phyloP scores from a whole-genome alignment of 805 yeast genomes.

The Debaryomyces hansenii region DNA sequence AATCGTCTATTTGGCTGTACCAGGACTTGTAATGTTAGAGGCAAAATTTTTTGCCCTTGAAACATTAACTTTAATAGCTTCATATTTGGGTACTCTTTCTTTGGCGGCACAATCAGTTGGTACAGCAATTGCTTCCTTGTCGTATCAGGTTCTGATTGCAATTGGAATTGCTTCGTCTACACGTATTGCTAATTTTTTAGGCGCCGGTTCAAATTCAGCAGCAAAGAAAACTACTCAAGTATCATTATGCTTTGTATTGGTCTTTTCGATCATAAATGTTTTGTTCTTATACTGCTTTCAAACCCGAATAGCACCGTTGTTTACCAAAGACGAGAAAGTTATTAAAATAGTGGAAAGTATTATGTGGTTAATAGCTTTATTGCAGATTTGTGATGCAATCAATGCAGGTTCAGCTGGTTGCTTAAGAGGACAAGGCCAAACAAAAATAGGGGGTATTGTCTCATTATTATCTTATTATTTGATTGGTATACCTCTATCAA shows the following conservation, averaged over 20 bases:
- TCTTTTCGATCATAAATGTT: conserved; percentile 33
- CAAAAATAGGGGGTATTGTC: conserved; percentile 60
- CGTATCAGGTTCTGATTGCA: conserved; percentile 59
- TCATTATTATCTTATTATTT: conserved; percentile 59
- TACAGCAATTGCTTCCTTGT: conserved; percentile 50
- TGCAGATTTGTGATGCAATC: conserved; percentile 69
- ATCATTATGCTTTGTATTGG: conserved; percentile 36
- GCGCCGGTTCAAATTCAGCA: conserved; percentile 40
- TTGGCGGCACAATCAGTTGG: conserved; percentile 52
- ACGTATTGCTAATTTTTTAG: conserved; percentile 56
- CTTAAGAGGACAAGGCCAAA: conserved; percentile 78
- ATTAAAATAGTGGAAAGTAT: conserved; percentile 49
- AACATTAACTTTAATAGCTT: conserved; percentile 53
- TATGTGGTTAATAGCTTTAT: conserved; percentile 62
- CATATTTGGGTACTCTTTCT: conserved; percentile 52
- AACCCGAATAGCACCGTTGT: conserved; percentile 39
- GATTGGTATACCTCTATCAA: conserved; percentile 62
- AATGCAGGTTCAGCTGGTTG: conserved; percentile 78
- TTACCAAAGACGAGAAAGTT: conserved; percentile 62
- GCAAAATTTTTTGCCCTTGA: conserved; percentile 63
- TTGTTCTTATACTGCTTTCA: conserved; percentile 30
- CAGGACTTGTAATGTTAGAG: conserved; percentile 58
- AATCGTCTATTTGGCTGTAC: conserved; percentile 48
- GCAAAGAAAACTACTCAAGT: conserved; percentile 39
- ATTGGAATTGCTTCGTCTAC: conserved; percentile 59